Conservation (phyloP, 331 rosid species). For the Arachis monticola region DNA sequence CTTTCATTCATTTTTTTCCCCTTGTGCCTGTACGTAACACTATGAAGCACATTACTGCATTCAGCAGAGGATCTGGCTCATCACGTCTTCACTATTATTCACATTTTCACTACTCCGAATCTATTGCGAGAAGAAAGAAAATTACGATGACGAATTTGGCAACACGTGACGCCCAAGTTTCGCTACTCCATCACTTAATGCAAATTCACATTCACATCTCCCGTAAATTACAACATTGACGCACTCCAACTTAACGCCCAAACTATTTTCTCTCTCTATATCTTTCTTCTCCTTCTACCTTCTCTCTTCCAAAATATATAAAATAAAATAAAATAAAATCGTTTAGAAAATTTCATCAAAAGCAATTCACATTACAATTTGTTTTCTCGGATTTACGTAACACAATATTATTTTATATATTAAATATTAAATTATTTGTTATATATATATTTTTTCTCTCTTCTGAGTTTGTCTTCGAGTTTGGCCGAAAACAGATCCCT, state of each 20-base stretch:
- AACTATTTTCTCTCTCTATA: slow-evolving; percentile 44
- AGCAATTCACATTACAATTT: slow-evolving; percentile 30
- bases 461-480: slow-evolving; percentile 34
- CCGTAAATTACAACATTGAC: slow-evolving; percentile 1
- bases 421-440: slow-evolving; percentile 4
- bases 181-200: slow-evolving; percentile 9
- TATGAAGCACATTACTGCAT: too few species aligned
- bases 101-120: too few species aligned
- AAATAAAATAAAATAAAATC: not conserved
- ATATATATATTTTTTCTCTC: slow-evolving; percentile 1
- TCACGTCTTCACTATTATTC: not conserved
- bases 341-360: not conserved
- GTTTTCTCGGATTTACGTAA: not conserved
- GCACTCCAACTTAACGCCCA: slow-evolving; percentile 51
- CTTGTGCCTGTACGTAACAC: not conserved
- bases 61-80: slow-evolving; percentile 35
- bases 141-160: slow-evolving; percentile 19
- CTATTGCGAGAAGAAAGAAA: slow-evolving; percentile 26
- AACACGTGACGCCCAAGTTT: slow-evolving; percentile 55
- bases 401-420: not conserved
- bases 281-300: slow-evolving; percentile 12
- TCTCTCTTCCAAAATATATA: slow-evolving; percentile 10
- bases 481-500: slow-evolving; percentile 61
- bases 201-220: not conserved
- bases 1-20: not conserved